Base-by-base conservation (phyloP, 805 yeast genomes). In the Wickerhamomyces mucosus region DNA sequence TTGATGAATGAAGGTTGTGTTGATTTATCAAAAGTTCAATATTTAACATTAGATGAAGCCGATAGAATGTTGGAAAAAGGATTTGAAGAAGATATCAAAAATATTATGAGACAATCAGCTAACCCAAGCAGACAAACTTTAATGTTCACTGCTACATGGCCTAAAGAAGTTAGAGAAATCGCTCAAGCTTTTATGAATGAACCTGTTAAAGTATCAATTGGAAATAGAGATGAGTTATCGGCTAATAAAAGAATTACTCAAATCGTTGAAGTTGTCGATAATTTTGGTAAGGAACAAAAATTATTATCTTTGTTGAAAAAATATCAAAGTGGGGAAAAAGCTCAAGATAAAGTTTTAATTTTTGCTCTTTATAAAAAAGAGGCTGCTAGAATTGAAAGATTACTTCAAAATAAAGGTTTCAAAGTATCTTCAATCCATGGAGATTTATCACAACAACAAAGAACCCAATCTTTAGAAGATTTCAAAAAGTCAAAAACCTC, bases 71-170 rank as follows among this genome's bases (percentile, higher is more conserved):
- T 92, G 38, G 98, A 92, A 57, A 92, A 83, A 59, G 99, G 99
- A 22, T 92, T 92, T 50, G 97, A 94, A 61, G 94, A 89, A 55
- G 98, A 89, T 58, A 89, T 92, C 52, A 85, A 82, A 55, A 66
- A 69, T 41, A 85, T 92, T 42, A 75, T 92, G 52, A 71, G 78
- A 28, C 62, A 65, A 35, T 68, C 84, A 12, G 63, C 70, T 16
- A 50, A 59, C 20, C 32, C 50, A 4, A 53, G 57, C 17, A 67
- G 97, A 62, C 97, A 89, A 59, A 92, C 98, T 0, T 67, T 92
- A 41, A 92, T 92, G 97, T 92, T 92, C 61, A 89, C 98, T 8
- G 99, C 99, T n/a, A 92, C 99, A 1, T 92, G 98, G 98, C 99
- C 99, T n/a, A 83, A 82, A 48, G 95, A 89, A 61, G 97, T 92